phyloP scores from a whole-genome alignment of 495 filamentous ascomycete species.

The Diplogelasinospora grovesii region DNA sequence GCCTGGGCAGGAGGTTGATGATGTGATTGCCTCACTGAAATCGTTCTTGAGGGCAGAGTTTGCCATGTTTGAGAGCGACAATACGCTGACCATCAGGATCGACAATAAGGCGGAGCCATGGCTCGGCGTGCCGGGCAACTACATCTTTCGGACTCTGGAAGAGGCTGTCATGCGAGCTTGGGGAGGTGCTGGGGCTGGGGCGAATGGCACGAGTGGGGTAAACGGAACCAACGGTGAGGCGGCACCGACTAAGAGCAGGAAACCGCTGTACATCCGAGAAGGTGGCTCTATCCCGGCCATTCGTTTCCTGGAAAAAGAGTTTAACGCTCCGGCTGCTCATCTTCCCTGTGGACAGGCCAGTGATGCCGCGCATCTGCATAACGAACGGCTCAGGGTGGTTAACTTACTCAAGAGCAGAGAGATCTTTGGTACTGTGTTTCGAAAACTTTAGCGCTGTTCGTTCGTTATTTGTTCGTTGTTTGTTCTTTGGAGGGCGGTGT shows the following conservation, averaged over 20 bases:
- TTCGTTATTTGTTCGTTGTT: neutral
- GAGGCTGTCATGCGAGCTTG: slow-evolving; percentile 80
- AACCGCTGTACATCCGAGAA: slow-evolving; percentile 87
- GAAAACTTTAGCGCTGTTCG: slow-evolving; percentile 29
- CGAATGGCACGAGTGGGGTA: slow-evolving; percentile 1
- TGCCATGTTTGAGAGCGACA: slow-evolving; percentile 62
- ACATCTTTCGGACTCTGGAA: slow-evolving; percentile 85
- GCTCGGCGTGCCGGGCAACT: slow-evolving; percentile 86
- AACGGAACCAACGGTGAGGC: slow-evolving; percentile 13
- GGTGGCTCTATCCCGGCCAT: slow-evolving; percentile 92
- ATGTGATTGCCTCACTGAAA: slow-evolving; percentile 60
- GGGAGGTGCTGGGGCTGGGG: slow-evolving; percentile 20
- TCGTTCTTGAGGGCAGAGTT: slow-evolving; percentile 68
- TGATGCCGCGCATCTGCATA: slow-evolving; percentile 89
- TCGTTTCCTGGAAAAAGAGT: slow-evolving; percentile 91
- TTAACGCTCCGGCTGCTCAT: slow-evolving; percentile 85
- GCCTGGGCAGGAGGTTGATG: slow-evolving; percentile 76
- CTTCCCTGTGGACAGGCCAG: slow-evolving; percentile 93
- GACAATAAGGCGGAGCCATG: slow-evolving; percentile 93
- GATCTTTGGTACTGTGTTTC: slow-evolving; percentile 83
- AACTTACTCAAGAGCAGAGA: slow-evolving; percentile 89
- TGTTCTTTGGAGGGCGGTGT: neutral
- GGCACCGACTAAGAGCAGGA: slow-evolving; percentile 28
- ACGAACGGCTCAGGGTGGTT: slow-evolving; percentile 78
- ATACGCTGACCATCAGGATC: slow-evolving; percentile 73